Base-by-base conservation (phyloP, 1,284 basidiomycete species). In the Mycena sp. region DNA sequence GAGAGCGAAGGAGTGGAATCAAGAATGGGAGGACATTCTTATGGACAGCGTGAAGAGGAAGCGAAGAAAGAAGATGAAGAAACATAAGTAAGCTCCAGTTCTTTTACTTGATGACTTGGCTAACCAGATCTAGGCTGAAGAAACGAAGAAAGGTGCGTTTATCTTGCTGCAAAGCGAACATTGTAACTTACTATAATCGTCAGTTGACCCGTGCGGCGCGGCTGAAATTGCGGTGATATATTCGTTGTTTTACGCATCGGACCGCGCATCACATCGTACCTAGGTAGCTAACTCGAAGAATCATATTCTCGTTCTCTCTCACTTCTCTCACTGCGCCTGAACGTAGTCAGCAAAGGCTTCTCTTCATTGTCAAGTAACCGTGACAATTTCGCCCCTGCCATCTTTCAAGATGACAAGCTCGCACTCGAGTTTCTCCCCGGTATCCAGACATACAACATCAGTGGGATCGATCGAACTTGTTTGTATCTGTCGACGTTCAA, bases 401-500 rank as follows among this genome's bases (percentile, higher is more conserved):
- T 94, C 92, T 73, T 92, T 93, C 66, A 98, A 81, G 58, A 98
- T 92, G 26, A 98, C 95, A 6, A 97, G 78, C 74, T 98, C 95
- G 74, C 94, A 96, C 67, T 93, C 92, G 55, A 98, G 88, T 72
- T 89, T 91, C 81, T 99, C 97, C n/a, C 94, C 94, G 1, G 91
- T 95, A 77, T 99, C 97, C 81, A 96, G 87, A 74, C 97, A 99
- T 2, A 94, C 87, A 28, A 99, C 90, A 70, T 92, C 91, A 14
- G 97, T 99, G 58, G 91, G 91, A 76, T 99, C 97, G 38, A 91
- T 80, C 0, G 90, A 82, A 72, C 93, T 93, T 25, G 87, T 89
- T 76, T 90, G 90, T 69, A 99, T 88, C 69, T 92, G 90, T 70
- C 97, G 86, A 73, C 89, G 89, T 78, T 99, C 98, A 77, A 96